These are phyloP conservation scores for Nicotiana benthamiana DNA, from an alignment of 257 asterid genomes.

Conservation along the genomic window DNA sequence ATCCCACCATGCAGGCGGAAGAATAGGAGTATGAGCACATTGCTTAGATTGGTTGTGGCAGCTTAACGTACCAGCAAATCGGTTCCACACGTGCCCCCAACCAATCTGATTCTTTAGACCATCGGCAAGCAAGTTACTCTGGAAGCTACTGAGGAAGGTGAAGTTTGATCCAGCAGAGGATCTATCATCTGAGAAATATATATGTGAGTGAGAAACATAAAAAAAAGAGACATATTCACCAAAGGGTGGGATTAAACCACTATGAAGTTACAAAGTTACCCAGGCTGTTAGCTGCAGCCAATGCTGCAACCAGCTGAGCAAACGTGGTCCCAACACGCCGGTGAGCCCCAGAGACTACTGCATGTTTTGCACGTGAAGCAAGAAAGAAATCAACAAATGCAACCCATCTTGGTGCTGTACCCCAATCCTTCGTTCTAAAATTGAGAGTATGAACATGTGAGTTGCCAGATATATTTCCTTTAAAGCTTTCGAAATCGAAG, in stretches of 20 bases:
- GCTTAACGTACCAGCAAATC: conserved; percentile 82
- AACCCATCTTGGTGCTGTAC: conserved; percentile 99
- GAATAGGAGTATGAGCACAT: conserved; percentile 82
- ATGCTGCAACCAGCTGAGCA: conserved; percentile 81
- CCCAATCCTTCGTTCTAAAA: conserved; percentile 83
- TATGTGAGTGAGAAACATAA: background rate
- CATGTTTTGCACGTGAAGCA: conserved; percentile 77
- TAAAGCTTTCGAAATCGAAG: conserved; percentile 56
- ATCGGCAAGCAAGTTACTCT: conserved; percentile 51
- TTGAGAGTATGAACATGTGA: conserved; percentile 19
- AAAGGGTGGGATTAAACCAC: background rate
- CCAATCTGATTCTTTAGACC: conserved; percentile 80
- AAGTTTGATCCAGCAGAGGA: conserved; percentile 34
- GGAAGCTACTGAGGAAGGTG: conserved; percentile 82
- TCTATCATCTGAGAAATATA: conserved; percentile 36
- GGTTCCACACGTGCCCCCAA: conserved; percentile 97
- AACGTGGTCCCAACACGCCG: conserved; percentile 93
- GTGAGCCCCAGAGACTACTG: conserved; percentile 83
- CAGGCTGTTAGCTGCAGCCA: conserved; percentile 75
- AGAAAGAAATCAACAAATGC: conserved; percentile 97
- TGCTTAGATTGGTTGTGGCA: conserved; percentile 60
- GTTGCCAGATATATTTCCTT: conserved; percentile 48
- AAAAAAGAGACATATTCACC: background rate
- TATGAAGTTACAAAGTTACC: conserved; percentile 33
- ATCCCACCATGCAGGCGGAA: conserved; percentile 98